Evolutionary conservation across 257 asterid genomes (phyloP), one percentile per base, ranked within the genome.

Genomic region (Coffea canephora): DNA sequence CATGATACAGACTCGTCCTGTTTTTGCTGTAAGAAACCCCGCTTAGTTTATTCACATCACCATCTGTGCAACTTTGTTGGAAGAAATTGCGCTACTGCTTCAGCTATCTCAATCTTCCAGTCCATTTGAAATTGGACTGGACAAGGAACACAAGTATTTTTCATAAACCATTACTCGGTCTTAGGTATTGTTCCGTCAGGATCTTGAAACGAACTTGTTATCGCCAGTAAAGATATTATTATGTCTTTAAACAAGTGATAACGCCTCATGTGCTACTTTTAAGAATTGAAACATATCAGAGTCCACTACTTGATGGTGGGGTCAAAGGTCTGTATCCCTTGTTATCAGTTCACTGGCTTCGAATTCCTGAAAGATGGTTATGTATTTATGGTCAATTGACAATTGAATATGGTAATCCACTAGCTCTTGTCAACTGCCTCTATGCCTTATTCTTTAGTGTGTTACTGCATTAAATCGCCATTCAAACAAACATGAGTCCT

Each of bases 251-350:
- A 75, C 14, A 57, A 45, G 78, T 75, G 69, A 43, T 16, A 75
- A 59, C 65, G 31, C 45, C 46, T 78, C 59, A 13, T 74, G 67
- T 31, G 68, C 25, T 61, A 59, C 74, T 54, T 67, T 65, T 41
- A 23, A 67, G 25, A 68, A 75, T 68, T 75, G 83, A 80, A 68
- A 64, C 69, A 50, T 31, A 75, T 75, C 80, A 80, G 43, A 54
- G 41, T 54, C 80, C 83, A 75, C 77, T 55, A 21, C 57, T 19
- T 64, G 49, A 23, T 80, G 36, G 79, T 64, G 61, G 76, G 76
- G 81, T 78, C 69, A 78, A 78, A 18, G 49, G 41, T 52, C 3
- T 41, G 25, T 61, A 39, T 67, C 67, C 76, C 50, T 2, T 64
- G 54, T 36, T 49, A 10, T 73, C 68, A 27, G 48, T 13, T 59